Evolutionary conservation across 176 grass and related monocot genomes (phyloP).

Genomic region (Chrysopogon serrulatus): DNA sequence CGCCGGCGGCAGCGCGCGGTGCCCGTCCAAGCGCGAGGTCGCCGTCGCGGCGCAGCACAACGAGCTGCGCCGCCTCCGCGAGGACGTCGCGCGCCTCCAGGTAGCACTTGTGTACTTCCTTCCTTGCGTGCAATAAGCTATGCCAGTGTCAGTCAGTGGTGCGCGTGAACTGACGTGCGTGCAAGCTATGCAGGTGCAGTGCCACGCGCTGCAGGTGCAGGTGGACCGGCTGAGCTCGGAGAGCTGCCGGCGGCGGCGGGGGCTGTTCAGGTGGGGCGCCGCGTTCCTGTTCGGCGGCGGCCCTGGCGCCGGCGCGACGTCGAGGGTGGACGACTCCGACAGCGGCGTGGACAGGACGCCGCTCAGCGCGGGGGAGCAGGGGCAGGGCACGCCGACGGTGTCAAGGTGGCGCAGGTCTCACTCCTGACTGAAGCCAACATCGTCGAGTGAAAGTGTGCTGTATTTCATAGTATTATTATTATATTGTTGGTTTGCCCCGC

Average conservation of each 20-base stretch:
- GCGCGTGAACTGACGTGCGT: background rate
- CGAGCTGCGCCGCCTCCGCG: constrained; percentile 71
- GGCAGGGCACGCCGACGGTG: constrained; percentile 23
- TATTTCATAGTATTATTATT: no score
- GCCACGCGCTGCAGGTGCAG: constrained; percentile 73
- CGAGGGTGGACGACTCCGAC: constrained; percentile 69
- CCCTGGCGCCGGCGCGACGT: constrained; percentile 23
- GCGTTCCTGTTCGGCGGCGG: constrained; percentile 60
- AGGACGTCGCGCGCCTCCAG: constrained; percentile 72
- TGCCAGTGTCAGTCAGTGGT: background rate
- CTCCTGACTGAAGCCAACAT: constrained; percentile 35
- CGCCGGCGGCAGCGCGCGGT: constrained; percentile 22
- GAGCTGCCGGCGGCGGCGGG: constrained; percentile 36
- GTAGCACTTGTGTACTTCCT: background rate
- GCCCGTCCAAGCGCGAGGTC: constrained; percentile 72
- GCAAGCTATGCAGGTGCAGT: constrained; percentile 46
- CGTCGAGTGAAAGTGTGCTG: background rate
- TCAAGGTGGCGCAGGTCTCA: constrained; percentile 70
- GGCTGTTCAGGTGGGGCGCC: constrained; percentile 68
- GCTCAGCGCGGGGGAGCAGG: constrained; percentile 29
- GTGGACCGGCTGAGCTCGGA: constrained; percentile 62
- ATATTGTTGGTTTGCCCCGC: background rate
- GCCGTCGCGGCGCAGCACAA: constrained; percentile 51
- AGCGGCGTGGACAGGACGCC: constrained; percentile 66
- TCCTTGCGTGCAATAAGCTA: background rate